Base-by-base conservation (phyloP, 495 filamentous ascomycete species). In the Hyaloscypha hepaticicola region DNA sequence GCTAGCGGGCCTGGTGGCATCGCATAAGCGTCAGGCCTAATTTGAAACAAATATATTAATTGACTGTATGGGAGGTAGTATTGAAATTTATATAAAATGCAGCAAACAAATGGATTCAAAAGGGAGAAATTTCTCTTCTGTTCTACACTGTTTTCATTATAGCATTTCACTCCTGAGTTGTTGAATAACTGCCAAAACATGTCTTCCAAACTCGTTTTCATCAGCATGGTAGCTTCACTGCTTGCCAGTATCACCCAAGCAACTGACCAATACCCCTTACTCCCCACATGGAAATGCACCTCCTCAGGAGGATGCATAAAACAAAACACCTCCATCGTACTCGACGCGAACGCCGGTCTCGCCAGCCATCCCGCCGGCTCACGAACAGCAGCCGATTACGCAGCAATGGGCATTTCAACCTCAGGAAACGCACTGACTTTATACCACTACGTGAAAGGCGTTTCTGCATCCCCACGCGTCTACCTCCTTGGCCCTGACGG, bases 301-400 rank as follows among this genome's bases (percentile, higher is more conserved):
- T 74, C 67, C 34, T 65, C 67, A 38, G 81, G 75, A 49, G 84
- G 80, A 55, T 90, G 87, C 77, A 77, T 77, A 28, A 72, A 76
- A 38, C 72, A 78, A 58, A 67, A 75, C 38, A 85, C 82, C 60
- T 81, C 79, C 28, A 72, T 90, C 58, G 85, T 87, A 29, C 76
- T 89, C 33, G 88, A 90, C 72, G 72, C 84, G 59, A 87, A 86
- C 73, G 88, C 85, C 79, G 82, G 84, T 34, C 83, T 81, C 80
- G 70, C 84, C 29, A 83, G 87, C 65, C 72, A 72, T 0, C 74
- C 73, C 28, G 73, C 74, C 45, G 77, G 79, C 55, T 85, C 75
- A 66, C 81, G 78, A 69, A 87, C 88, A 74, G 85, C 83, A 21
- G 83, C 83, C 24, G 76, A 82, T 71, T 89, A 89, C 70, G 19